phyloP scores from a whole-genome alignment of 2,329 filamentous ascomycete species.

The Arthrinium puccinioides region DNA sequence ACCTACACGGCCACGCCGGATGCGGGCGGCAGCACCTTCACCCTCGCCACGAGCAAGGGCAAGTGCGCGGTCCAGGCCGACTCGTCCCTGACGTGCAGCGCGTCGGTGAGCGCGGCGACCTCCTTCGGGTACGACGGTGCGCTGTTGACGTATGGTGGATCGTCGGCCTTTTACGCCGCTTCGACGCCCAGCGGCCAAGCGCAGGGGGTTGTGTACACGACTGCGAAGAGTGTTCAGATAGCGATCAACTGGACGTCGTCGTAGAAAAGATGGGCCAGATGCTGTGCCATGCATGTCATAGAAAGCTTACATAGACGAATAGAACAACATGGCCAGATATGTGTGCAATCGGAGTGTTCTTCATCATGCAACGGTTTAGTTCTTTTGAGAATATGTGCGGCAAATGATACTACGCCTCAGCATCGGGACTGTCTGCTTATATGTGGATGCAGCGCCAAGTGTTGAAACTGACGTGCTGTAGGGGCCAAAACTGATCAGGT shows the following conservation, averaged over 20 bases:
- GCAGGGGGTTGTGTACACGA: not conserved
- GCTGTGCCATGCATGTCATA: too few species aligned
- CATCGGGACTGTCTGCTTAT: too few species aligned
- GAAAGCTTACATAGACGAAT: too few species aligned
- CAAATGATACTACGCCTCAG: too few species aligned
- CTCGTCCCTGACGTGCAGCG: not conserved
- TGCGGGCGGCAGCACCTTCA: not conserved
- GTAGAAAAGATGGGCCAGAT: too few species aligned
- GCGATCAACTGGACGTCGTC: not conserved
- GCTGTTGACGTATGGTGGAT: not conserved
- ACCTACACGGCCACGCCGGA: constrained; percentile 1
- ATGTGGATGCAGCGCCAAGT: too few species aligned
- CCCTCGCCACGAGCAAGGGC: constrained; percentile 2
- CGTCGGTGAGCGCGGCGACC: not conserved
- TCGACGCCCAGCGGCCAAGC: not conserved
- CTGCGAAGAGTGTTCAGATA: not conserved
- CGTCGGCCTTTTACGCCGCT: not conserved
- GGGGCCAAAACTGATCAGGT: too few species aligned
- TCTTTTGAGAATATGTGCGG: too few species aligned
- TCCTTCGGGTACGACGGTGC: not conserved
- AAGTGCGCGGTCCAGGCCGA: constrained; percentile 2
- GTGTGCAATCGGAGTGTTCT: too few species aligned
- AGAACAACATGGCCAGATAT: too few species aligned
- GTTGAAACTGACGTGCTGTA: too few species aligned
- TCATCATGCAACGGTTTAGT: too few species aligned